These are phyloP conservation scores for Phanerodontia chrysosporium DNA, from an alignment of 768 basidiomycete genomes.

Conservation along the genomic window DNA sequence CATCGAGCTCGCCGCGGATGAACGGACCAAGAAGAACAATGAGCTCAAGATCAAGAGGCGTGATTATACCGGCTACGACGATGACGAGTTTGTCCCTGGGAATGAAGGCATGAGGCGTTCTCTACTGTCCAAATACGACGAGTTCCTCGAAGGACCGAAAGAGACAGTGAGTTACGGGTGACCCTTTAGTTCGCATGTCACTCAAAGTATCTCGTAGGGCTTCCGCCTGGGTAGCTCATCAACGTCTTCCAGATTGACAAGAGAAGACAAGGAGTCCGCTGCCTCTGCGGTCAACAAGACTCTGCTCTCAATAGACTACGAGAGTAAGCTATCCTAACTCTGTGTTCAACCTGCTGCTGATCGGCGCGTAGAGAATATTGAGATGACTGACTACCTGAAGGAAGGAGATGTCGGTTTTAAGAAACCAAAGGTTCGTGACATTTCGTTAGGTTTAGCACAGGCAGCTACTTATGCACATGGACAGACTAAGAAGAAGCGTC, in stretches of 20 bases:
- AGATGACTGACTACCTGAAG: constrained; percentile 82
- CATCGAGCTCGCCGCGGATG: constrained; percentile 88
- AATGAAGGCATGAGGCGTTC: constrained; percentile 76
- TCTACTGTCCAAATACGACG: constrained; percentile 90
- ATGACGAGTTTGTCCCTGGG: constrained; percentile 84
- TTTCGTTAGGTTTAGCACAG: constrained; percentile 4
- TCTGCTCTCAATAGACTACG: constrained; percentile 82
- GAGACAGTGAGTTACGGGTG: constrained; percentile 46
- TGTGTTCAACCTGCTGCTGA: neutral
- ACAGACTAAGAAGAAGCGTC: constrained; percentile 93
- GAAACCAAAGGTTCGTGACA: constrained; percentile 69
- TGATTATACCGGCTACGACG: constrained; percentile 94
- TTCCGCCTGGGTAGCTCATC: constrained; percentile 78
- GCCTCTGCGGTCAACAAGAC: constrained; percentile 74
- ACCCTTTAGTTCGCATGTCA: constrained; percentile 6
- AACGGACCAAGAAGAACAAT: constrained; percentile 70
- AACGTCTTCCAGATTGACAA: constrained; percentile 33
- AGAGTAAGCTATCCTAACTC: constrained; percentile 56
- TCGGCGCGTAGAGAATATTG: constrained; percentile 65
- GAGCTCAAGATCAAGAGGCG: constrained; percentile 85
- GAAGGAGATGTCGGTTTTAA: constrained; percentile 95
- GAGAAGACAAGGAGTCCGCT: constrained; percentile 42
- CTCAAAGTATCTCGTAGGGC: constrained; percentile 43
- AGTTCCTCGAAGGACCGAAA: constrained; percentile 72
- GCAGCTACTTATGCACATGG: neutral